These are phyloP conservation scores for Phylloporus sp. DNA, from an alignment of 768 basidiomycete species.

Conservation along the genomic window DNA sequence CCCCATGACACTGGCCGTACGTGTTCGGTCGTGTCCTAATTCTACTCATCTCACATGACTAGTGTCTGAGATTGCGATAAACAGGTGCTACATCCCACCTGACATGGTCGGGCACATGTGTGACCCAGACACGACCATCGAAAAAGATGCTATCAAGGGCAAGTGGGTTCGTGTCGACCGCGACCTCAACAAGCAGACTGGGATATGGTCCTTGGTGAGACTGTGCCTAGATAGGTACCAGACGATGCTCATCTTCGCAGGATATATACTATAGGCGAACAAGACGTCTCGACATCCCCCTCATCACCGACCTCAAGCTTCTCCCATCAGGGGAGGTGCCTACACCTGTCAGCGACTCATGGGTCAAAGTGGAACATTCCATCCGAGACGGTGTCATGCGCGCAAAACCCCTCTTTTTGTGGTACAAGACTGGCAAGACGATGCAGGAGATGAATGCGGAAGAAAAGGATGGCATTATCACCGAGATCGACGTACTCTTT, in stretches of 20 bases:
- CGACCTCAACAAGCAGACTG: slow-evolving; percentile 70
- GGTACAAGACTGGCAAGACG: slow-evolving; percentile 74
- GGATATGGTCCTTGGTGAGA: slow-evolving; percentile 58
- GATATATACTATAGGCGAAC: slow-evolving; percentile 84
- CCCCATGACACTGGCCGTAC: slow-evolving; percentile 28
- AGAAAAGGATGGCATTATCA: slow-evolving; percentile 65
- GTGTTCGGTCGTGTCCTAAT: not conserved
- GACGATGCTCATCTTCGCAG: slow-evolving; percentile 22
- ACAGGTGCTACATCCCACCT: slow-evolving; percentile 64
- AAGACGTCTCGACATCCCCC: slow-evolving; percentile 72
- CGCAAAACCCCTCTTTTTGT: slow-evolving; percentile 60
- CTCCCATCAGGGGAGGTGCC: slow-evolving; percentile 55
- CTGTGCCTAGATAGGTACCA: not conserved
- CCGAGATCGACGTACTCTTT: slow-evolving; percentile 87
- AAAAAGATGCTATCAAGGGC: slow-evolving; percentile 71
- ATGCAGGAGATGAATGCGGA: slow-evolving; percentile 54
- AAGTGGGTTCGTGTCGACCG: slow-evolving; percentile 88
- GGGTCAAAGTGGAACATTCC: slow-evolving; percentile 64
- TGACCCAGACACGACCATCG: slow-evolving; percentile 60
- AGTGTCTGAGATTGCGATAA: slow-evolving; percentile 82
- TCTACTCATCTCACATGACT: not conserved
- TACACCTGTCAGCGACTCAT: slow-evolving; percentile 43
- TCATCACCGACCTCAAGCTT: slow-evolving; percentile 70
- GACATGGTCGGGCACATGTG: slow-evolving; percentile 57
- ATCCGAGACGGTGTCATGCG: slow-evolving; percentile 59